Percentiles rank a stretch among this genome's conserved stretches.
These are phyloP conservation scores for Candida bentonensis DNA, from an alignment of 805 yeast species.

Conservation along the genomic window DNA sequence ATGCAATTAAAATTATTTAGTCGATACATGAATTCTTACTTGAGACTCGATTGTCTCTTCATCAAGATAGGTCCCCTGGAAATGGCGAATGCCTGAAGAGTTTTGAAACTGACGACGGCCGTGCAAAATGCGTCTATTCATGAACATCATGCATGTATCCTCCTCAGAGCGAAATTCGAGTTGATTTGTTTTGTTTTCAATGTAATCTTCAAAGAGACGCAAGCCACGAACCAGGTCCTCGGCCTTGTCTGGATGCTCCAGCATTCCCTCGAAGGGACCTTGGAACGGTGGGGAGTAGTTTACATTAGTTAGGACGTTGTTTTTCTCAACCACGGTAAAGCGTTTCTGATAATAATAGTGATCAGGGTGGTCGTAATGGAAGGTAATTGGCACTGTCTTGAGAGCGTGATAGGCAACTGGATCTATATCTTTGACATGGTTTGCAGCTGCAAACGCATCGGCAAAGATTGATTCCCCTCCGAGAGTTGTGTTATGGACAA, in stretches of 20 bases:
- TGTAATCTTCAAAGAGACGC: slow-evolving; percentile 41
- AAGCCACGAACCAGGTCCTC: slow-evolving; percentile 47
- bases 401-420: slow-evolving; percentile 52
- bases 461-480: slow-evolving; percentile 63
- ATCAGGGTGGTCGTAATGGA: slow-evolving; percentile 48
- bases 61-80: slow-evolving; percentile 65
- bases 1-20: neutral
- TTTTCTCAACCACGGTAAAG: slow-evolving; percentile 47
- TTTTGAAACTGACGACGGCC: slow-evolving; percentile 41
- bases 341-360: slow-evolving; percentile 48
- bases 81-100: slow-evolving; percentile 41
- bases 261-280: slow-evolving; percentile 46
- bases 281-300: slow-evolving; percentile 78
- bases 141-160: slow-evolving; percentile 51
- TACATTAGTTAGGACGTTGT: slow-evolving; percentile 35
- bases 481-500: slow-evolving; percentile 26
- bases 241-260: slow-evolving; percentile 28
- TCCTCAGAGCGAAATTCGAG: slow-evolving; percentile 39
- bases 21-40: slow-evolving; percentile 9
- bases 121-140: slow-evolving; percentile 58
- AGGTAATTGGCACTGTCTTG: slow-evolving; percentile 48
- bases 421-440: slow-evolving; percentile 38
- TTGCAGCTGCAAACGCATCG: slow-evolving; percentile 56
- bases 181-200: slow-evolving; percentile 40
- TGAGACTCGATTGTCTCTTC: slow-evolving; percentile 33